phyloP scores from a whole-genome alignment of 2,329 filamentous ascomycete genomes.

The Teratosphaeriaceae sp. region DNA sequence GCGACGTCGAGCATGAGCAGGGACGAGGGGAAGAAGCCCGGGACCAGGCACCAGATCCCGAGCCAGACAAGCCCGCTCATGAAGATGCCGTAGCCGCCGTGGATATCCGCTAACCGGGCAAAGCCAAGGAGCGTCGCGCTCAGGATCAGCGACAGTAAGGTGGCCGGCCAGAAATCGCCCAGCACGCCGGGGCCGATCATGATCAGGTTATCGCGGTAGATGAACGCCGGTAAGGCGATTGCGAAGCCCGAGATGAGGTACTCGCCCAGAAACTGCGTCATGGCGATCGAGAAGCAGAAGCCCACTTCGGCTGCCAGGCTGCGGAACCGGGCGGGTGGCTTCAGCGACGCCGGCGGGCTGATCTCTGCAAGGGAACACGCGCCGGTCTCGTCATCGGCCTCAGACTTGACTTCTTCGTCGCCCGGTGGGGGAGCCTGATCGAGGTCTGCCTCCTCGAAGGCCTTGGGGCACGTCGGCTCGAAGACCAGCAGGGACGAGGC shows the following conservation, averaged over 20 bases:
- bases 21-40: conserved; percentile 24
- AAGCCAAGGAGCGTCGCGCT: conserved; percentile 28
- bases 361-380: neutral
- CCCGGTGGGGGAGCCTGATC: neutral
- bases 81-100: conserved; percentile 30
- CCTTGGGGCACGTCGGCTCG: neutral
- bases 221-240: conserved; percentile 26
- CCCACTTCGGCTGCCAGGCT: conserved; percentile 25
- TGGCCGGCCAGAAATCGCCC: conserved; percentile 31
- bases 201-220: conserved; percentile 9
- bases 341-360: neutral
- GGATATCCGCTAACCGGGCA: conserved; percentile 30
- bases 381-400: neutral
- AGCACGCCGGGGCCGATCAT: conserved; percentile 11
- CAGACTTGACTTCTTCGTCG: neutral
- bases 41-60: conserved; percentile 28
- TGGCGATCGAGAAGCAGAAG: conserved; percentile 31
- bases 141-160: conserved; percentile 28
- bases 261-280: conserved; percentile 31
- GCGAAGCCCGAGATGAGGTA: conserved; percentile 33
- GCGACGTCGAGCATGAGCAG: conserved; percentile 25
- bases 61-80: conserved; percentile 31
- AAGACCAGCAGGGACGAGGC: conserved; percentile 14
- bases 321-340: conserved; percentile 19
- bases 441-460: conserved; percentile 2